Base-by-base conservation (phyloP, 768 basidiomycete genomes). In the Suillus paluster region DNA sequence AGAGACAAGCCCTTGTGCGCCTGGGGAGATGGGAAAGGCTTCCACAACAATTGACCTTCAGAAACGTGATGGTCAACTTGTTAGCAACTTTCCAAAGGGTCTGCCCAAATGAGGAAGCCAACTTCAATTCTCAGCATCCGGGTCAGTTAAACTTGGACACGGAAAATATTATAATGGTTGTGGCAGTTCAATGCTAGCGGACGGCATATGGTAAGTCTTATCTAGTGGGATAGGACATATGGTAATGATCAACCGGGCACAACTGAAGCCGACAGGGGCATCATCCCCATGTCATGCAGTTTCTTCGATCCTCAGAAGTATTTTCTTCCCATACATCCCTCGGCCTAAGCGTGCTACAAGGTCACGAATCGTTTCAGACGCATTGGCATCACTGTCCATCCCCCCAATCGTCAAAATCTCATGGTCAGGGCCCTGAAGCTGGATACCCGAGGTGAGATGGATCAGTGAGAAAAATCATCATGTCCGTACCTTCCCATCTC, bases 371-470 rank as follows among this genome's bases (percentile, higher is more conserved):
- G 64, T 72, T 34, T 67, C 57, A 14, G 68, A 71, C 11, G 79
- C 79, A 44, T 72, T 70, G 6, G 68, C 71, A 54, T 85, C 83
- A n/a, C 70, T 75, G 3, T 77, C 75, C 23, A 63, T 70, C n/a
- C 65, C 63, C 14, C 70, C 67, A 25, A 95, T 80, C 5, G 78
- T 78, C 41, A 94, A 69, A 57, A 93, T 83, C 68, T 92, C 87
- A 66, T 92, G 86, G 62, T 82, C 83, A 3, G 93, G 89, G 58
- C 83, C 86, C 64, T 81, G 78, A 19, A 94, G 81, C 91, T 94
- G 55, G 34, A 50, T 67, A 9, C n/a, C 54, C 62, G 50, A 68
- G 54, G 41, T 61, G 34, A 58, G 23, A 21, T 44, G 57, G 15
- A 34, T 8, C 61, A 12, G 59, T 23, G 34, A 21, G 23, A 39